These are phyloP conservation scores for Acanthamoeba polyphaga DNA, from an alignment of 208 protist genomes.

Conservation along the genomic window DNA sequence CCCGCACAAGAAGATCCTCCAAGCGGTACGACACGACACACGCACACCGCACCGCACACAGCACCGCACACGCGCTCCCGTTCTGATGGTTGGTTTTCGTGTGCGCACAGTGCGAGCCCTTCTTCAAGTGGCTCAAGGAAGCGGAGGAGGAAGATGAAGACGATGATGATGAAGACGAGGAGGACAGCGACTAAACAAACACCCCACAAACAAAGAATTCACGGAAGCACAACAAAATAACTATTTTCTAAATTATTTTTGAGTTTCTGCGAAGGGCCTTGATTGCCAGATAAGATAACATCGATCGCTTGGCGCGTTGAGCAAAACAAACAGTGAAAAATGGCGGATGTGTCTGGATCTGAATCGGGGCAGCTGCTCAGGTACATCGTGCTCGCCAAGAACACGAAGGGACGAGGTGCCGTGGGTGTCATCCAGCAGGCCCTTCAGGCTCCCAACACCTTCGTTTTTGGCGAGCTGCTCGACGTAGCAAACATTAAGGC, in stretches of 20 bases:
- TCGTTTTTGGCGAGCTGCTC: slow-evolving; percentile 76
- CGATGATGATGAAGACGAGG: not conserved
- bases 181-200: not conserved
- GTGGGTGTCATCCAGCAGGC: slow-evolving; percentile 62
- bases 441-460: slow-evolving; percentile 22
- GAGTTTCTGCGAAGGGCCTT: not conserved
- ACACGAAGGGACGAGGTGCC: slow-evolving; percentile 7
- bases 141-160: slow-evolving; percentile 21
- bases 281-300: not conserved
- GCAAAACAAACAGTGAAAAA: not conserved
- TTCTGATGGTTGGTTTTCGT: not conserved
- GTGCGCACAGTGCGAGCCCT: not conserved
- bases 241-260: slow-evolving; percentile 5
- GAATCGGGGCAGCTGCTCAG: not conserved
- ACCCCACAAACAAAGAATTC: not conserved
- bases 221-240: not conserved
- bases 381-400: slow-evolving; percentile 40
- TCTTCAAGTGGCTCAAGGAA: slow-evolving; percentile 39
- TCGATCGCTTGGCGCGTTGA: not conserved
- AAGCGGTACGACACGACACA: not conserved
- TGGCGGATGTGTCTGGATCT: not conserved
- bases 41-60: too few species aligned
- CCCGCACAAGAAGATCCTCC: not conserved
- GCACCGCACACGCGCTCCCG: too few species aligned
- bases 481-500: slow-evolving; percentile 26